Percentiles rank a stretch among this genome's conserved stretches.
Evolutionary conservation across 345 rosid genomes (phyloP).

Genomic region (Melastoma malabathricum): DNA sequence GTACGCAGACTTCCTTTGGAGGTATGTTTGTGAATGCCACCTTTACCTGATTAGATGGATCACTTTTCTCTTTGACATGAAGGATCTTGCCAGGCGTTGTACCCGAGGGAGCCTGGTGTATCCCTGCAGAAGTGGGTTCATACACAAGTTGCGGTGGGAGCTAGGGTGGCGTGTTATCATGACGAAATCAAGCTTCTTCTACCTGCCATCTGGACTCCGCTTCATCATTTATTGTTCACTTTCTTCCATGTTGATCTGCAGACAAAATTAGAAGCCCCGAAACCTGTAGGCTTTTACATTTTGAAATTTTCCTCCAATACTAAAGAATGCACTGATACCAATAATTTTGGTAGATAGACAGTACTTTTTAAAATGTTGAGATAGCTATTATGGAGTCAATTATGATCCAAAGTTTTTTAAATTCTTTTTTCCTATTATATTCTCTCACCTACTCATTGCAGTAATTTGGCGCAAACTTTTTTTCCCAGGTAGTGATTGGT

Average conservation of each 20-base stretch:
- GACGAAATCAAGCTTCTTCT: conserved; percentile 86
- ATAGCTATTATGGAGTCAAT: too few species aligned
- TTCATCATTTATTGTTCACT: conserved; percentile 91
- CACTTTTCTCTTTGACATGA: conserved; percentile 10
- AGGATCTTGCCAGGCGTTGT: conserved; percentile 51
- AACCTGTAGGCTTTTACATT: conserved; percentile 53
- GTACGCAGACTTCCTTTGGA: conserved; percentile 81
- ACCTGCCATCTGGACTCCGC: conserved; percentile 87
- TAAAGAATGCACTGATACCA: background rate
- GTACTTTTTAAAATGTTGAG: too few species aligned
- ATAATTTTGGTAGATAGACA: too few species aligned
- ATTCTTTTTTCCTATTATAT: too few species aligned
- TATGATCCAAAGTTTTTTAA: too few species aligned
- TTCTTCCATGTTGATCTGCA: conserved; percentile 96
- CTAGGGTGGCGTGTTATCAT: conserved; percentile 77
- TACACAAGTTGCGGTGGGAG: conserved; percentile 82
- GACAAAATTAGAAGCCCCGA: conserved; percentile 95
- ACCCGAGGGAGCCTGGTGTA: conserved; percentile 69
- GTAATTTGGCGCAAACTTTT: background rate
- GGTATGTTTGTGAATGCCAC: conserved; percentile 27
- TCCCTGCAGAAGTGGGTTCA: conserved; percentile 76
- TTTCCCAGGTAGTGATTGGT: conserved; percentile 75
- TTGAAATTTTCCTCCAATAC: background rate
- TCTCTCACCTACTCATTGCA: too few species aligned
- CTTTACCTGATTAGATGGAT: conserved; percentile 3